Base-by-base conservation (phyloP, 352 stramenopile species). In the Achlya hypogyna region DNA sequence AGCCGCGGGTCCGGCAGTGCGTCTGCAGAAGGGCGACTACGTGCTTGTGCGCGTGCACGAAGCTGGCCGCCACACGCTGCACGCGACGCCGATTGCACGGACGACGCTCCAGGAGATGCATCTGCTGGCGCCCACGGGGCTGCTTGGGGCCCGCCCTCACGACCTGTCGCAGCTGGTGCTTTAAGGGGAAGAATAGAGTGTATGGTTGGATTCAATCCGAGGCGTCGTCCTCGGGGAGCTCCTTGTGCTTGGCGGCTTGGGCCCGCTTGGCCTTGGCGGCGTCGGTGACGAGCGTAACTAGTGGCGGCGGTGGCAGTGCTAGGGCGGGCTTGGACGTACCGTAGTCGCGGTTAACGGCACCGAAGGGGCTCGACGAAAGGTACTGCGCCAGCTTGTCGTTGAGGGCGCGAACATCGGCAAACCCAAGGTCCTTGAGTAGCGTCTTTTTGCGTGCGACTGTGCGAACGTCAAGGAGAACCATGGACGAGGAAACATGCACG, bases 31-130 rank as follows among this genome's bases (percentile, higher is more conserved):
- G n/a, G 85, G 85, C 8, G 86, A 95, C 76, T 93, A 95, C 70
- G 84, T 91, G 59, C 75, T 95, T 25, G 86, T 95, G 35, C 84
- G 81, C 35, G 75, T 95, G 23, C 78, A 83, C 31, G 80, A 92
- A 31, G 86, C 86, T 38, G 86, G 84, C 2, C 86, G 84, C 28
- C 82, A 92, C 76, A 95, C 86, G 29, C 77, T 95, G 29, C 83
- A 93, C 59, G 84, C 84, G 56, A 93, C 83, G 62, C 81, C 86
- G 8, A 71, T 95, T 28, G 82, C 86, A 34, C 80, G 84, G 28
- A 85, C 82, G 32, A 91, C 80, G 47, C 78, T 95, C 28, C 69
- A 77, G 56, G 86, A 95, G 52, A 73, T 89, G 28, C 53, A 73
- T 16, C 65, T 72, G 32, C 32, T 82, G 22, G 81, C 91, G 42